Conservation (phyloP, 345 rosid species). For the Combretum micranthum region DNA sequence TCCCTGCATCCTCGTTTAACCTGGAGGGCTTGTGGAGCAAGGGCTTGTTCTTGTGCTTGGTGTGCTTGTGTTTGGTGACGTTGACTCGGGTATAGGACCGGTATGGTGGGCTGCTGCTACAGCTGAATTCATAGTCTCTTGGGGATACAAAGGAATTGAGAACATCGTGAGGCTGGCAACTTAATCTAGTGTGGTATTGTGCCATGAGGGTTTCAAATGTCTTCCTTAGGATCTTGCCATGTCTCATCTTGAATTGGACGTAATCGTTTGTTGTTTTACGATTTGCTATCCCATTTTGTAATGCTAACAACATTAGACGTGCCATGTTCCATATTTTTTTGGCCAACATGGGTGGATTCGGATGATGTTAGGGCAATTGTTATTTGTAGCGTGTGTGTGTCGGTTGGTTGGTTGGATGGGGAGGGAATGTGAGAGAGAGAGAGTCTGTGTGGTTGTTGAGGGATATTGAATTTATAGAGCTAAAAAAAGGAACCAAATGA, state of each 20-base stretch:
- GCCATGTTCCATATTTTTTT: conserved; percentile 13
- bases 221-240: conserved; percentile 25
- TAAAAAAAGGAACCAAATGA: too few relatives aligned
- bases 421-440: too few relatives aligned
- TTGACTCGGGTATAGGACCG: too few relatives aligned
- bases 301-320: conserved; percentile 17
- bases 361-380: too few relatives aligned
- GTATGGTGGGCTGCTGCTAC: conserved; percentile 22
- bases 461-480: too few relatives aligned
- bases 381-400: too few relatives aligned
- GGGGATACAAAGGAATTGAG: conserved; percentile 17
- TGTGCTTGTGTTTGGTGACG: conserved; percentile 6
- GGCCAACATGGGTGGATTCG: conserved; percentile 10
- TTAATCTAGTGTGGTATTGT: conserved; percentile 11
- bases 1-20: neutral
- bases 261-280: conserved; percentile 17
- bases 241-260: conserved; percentile 8
- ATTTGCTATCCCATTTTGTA: conserved; percentile 24
- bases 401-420: too few relatives aligned
- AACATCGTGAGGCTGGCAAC: conserved; percentile 16
- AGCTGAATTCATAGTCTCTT: conserved; percentile 34
- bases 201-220: conserved; percentile 20
- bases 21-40: neutral
- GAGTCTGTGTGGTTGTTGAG: too few relatives aligned
- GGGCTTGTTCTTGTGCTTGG: neutral